Percentiles rank a stretch among this genome's conserved stretches.
phyloP scores from a whole-genome alignment of 345 rosid genomes.

The Dipteronia sinensis region DNA sequence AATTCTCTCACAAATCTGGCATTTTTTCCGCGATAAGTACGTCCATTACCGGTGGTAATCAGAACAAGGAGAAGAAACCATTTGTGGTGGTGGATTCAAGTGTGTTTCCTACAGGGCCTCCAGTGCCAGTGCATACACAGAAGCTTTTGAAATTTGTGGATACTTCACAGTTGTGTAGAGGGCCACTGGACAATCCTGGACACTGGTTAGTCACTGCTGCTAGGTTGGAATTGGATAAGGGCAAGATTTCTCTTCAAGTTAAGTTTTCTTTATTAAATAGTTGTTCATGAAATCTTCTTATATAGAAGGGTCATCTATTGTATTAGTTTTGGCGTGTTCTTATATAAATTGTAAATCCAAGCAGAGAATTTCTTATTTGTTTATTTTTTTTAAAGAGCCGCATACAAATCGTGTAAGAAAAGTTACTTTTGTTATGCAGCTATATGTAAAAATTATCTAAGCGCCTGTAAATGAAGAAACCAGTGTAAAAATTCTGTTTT shows the following conservation, averaged over 20 bases:
- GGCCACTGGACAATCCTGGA: conserved; percentile 88
- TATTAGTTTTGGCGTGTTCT: neutral
- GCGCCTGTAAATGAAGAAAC: too few species aligned
- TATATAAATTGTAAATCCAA: neutral
- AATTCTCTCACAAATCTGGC: conserved; percentile 66
- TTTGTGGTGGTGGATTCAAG: conserved; percentile 66
- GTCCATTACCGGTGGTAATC: conserved; percentile 45
- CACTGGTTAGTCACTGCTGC: conserved; percentile 93
- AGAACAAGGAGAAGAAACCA: conserved; percentile 38
- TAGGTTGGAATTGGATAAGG: conserved; percentile 65
- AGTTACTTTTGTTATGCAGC: neutral
- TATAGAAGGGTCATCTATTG: neutral
- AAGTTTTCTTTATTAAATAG: conserved; percentile 70
- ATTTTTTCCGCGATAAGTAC: conserved; percentile 70
- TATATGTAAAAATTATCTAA: too few species aligned
- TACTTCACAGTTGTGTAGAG: conserved; percentile 65
- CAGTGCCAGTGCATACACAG: conserved; percentile 62
- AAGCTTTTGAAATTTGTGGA: conserved; percentile 80
- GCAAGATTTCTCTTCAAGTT: conserved; percentile 74
- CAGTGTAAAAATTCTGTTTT: too few species aligned
- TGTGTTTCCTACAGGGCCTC: conserved; percentile 86
- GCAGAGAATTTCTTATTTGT: neutral
- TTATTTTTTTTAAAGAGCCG: neutral
- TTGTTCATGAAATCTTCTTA: neutral
- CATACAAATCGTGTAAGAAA: neutral